These are phyloP conservation scores for Phialophora tarda DNA, from an alignment of 2,329 filamentous ascomycete genomes.

Conservation along the genomic window DNA sequence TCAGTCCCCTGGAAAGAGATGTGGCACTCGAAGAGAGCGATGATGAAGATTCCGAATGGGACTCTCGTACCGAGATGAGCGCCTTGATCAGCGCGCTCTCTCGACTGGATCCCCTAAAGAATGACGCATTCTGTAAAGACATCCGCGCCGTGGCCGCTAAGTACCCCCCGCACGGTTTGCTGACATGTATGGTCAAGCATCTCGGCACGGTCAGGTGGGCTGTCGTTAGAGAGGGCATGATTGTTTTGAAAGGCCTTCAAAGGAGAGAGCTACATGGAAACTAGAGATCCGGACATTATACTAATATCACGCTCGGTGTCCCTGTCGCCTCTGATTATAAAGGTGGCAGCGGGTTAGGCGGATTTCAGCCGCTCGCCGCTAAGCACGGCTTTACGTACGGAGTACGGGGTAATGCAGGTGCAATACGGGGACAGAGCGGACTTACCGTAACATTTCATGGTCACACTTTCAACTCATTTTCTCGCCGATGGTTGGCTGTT, in stretches of 20 bases:
- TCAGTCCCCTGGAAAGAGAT: neutral
- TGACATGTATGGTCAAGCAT: constrained; percentile 15
- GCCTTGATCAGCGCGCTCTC: neutral
- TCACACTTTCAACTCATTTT: too few relatives aligned
- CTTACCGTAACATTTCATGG: too few relatives aligned
- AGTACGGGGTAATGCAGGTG: too few relatives aligned
- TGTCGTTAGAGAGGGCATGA: constrained; percentile 13
- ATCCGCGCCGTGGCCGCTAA: neutral
- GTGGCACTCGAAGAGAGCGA: neutral
- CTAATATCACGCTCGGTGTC: too few relatives aligned
- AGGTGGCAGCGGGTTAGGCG: too few relatives aligned
- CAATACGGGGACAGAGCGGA: too few relatives aligned
- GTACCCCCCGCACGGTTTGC: neutral
- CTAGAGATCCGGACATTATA: neutral
- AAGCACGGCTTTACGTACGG: too few relatives aligned
- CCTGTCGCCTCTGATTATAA: too few relatives aligned
- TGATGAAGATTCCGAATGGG: neutral
- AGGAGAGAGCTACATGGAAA: neutral
- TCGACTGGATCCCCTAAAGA: neutral
- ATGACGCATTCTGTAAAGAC: neutral
- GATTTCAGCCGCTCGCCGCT: too few relatives aligned
- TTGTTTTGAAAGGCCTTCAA: constrained; percentile 6
- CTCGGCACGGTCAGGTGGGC: constrained; percentile 16
- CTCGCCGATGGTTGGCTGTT: too few relatives aligned
- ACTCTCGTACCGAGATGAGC: neutral